Evolutionary conservation across 2,329 filamentous ascomycete species (phyloP).

Genomic region (Epichloe glyceriae): DNA sequence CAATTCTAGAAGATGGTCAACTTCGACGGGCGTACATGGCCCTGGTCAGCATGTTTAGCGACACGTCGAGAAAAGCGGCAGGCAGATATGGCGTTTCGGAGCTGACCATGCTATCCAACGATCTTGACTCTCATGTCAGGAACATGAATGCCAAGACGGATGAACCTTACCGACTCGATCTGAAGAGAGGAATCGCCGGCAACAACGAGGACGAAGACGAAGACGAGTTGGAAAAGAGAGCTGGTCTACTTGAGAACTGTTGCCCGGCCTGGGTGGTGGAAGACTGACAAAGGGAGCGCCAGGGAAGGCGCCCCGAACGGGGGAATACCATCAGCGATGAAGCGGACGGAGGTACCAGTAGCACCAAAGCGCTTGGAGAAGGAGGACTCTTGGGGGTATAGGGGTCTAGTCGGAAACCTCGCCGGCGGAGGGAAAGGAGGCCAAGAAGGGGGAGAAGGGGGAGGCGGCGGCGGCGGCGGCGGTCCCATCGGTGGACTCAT

Average conservation of each 20-base stretch:
- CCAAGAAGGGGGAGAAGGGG: background rate
- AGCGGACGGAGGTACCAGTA: background rate
- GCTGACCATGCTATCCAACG: conserved; percentile 5
- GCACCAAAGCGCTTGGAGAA: background rate
- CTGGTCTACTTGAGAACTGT: background rate
- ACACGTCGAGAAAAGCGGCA: conserved; percentile 7
- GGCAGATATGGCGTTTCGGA: conserved; percentile 5
- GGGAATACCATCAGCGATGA: background rate
- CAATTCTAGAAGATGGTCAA: conserved; percentile 1
- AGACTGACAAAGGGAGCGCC: too few species aligned
- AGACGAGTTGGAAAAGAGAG: background rate
- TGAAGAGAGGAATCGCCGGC: background rate
- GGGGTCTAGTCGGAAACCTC: background rate
- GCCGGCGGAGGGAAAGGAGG: background rate
- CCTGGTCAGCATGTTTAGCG: conserved; percentile 8
- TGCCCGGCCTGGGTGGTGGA: too few species aligned
- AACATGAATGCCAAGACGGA: conserved; percentile 7
- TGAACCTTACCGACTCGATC: conserved; percentile 2
- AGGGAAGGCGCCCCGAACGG: too few species aligned
- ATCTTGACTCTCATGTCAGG: conserved; percentile 7
- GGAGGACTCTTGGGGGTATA: background rate
- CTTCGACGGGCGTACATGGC: conserved; percentile 8
- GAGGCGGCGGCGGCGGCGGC: background rate
- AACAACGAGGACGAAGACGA: background rate
- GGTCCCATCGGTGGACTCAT: conserved; percentile 1